Evolutionary conservation across 2,329 filamentous ascomycete species (phyloP), one percentile per base, ranked within the genome.

Genomic region (Tothia fuscella): DNA sequence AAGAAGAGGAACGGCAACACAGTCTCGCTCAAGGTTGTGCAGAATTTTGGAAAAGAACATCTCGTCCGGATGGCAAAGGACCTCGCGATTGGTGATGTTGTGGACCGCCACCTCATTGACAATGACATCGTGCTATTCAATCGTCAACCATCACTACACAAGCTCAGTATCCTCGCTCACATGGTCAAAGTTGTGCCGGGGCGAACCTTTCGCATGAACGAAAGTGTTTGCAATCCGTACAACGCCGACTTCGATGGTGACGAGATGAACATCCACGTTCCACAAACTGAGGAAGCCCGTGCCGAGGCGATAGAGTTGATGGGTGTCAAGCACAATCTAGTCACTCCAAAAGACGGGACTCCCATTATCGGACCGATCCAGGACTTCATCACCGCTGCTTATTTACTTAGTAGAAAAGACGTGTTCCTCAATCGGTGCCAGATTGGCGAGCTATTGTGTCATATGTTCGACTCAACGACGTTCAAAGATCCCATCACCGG

Each of bases 201-300:
- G 80, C 79, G 88, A 60, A 98, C 91, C 0, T 96, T 98, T 58
- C 81, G 91, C 42, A 71, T 98, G 14, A 98, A 98, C 57, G 91
- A 98, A 59, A 98, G 91, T 74, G 91, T 94, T 1, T 98, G 91
- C 63, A 88, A 83, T 47, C 91, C 91, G 3, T 98, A 98, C 70
- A 98, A 98, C 53, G 91, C 91, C 43, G 91, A 98, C 74, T 98
- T 98, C 51, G 91, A 98, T 54, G 91, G 91, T 46, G 91, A 98
- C 53, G 91, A 98, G 61, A 98, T 98, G 91, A 98, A 98, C 53
- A 65, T 98, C 36, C 91, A 98, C 62, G 88, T 98, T 13, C 91
- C 91, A 2, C 91, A 98, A 58, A 96, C 91, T 0, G 91, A 98
- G 64, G 91, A 98, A 62, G 89, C 91, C 9, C 76, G 91, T 44